Evolutionary conservation across 495 filamentous ascomycete genomes (phyloP).

Genomic region (Xylaria intraflava): DNA sequence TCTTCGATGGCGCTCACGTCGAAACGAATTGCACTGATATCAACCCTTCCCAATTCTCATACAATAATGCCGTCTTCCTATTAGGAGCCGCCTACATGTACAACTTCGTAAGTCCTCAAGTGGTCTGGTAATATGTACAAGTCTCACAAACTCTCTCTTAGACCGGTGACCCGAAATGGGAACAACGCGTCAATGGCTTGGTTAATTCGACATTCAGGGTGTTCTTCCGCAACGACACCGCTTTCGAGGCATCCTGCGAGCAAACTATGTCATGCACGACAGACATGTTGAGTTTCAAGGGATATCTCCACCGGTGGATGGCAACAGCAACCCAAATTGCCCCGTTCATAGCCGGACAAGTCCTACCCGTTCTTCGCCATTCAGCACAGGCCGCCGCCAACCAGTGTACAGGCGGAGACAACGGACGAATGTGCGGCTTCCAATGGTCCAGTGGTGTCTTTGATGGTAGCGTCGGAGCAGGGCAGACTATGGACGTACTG

Average conservation of each 20-base stretch:
- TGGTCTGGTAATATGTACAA: neutral
- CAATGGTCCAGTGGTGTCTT: conserved; percentile 57
- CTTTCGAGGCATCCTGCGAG: conserved; percentile 69
- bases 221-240: conserved; percentile 48
- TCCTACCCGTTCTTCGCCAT: conserved; percentile 55
- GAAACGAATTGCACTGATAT: conserved; percentile 54
- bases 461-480: conserved; percentile 46
- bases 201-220: conserved; percentile 54
- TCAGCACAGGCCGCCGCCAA: conserved; percentile 60
- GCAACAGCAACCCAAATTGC: conserved; percentile 63
- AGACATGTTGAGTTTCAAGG: conserved; percentile 78
- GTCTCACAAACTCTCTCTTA: conserved; percentile 2
- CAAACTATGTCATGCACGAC: conserved; percentile 54
- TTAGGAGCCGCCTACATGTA: conserved; percentile 74
- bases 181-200: conserved; percentile 50
- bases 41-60: conserved; percentile 61
- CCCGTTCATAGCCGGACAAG: conserved; percentile 51
- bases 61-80: conserved; percentile 68
- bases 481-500: conserved; percentile 54
- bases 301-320: conserved; percentile 73
- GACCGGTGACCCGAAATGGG: conserved; percentile 47
- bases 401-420: conserved; percentile 56
- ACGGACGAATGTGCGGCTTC: conserved; percentile 56
- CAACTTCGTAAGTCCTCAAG: conserved; percentile 49
- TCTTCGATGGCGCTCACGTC: conserved; percentile 68